Evolutionary conservation across 352 stramenopile genomes (phyloP), one percentile per base, ranked within the genome.

Genomic region (Aphanomyces euteiches): DNA sequence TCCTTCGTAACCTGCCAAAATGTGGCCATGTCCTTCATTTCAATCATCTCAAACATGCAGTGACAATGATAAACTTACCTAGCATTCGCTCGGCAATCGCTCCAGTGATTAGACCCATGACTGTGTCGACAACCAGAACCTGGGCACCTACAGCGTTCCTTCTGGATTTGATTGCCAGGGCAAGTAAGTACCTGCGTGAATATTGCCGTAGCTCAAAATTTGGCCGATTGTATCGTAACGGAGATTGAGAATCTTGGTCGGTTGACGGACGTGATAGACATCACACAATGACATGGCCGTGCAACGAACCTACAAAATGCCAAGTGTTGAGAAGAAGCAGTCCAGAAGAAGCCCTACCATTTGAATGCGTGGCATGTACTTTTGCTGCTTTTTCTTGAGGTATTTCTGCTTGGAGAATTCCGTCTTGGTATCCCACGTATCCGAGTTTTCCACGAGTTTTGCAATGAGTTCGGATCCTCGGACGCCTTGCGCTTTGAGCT

Each of bases 351-450:
- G 86, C 28, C 84, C 83, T 71, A 95, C 87, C 64, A 70, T 70
- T 61, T 70, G 64, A 37, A 70, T 64, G 58, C 87, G 87, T 2
- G 87, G 87, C 84, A 95, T 95, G 77, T 94, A 95, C 76, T 96
- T 97, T 70, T 94, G 80, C 78, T 98, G 92, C 79, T 99, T 99
- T 72, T 96, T 94, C 69, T 92, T 93, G 54, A 98, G 87, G 78
- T 98, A 99, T 71, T 99, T 99, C 71, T 97, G 92, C 79, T 98
- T 97, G 64, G 90, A 97, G 60, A 98, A 98, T 61, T 96, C 90
- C 3, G 94, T 98, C 80, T 98, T 98, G 72, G 84, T 81, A 43
- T 93, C 80, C 83, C 97, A 99, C 56, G 94, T 98, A 40, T 93
- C 88, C 60, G 90, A 98, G 78, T 98, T 98, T 74, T 97, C 87